A percentile compares a stretch with the other conserved stretches of the same genome.
Evolutionary conservation across 139 green algal genomes (phyloP).

Genomic region (Chlorella vulgaris): DNA sequence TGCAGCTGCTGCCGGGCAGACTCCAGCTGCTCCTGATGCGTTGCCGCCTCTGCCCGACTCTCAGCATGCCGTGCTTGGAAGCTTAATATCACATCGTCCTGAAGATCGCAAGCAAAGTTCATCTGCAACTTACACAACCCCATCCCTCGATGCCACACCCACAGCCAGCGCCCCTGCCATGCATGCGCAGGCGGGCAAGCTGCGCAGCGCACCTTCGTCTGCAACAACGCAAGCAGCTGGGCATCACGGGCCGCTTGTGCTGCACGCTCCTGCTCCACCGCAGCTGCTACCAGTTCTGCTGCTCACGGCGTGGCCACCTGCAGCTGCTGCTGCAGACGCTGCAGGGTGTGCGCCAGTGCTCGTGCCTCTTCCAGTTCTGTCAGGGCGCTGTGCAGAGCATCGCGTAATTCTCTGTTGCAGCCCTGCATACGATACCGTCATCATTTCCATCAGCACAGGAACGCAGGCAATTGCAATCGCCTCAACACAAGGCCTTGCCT

Average conservation of each 20-base stretch:
- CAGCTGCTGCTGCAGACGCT: conserved; percentile 32
- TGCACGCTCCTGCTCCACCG: conserved; percentile 46
- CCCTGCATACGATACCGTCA: too few species aligned
- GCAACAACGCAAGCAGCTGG: conserved; percentile 51
- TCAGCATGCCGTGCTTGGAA: conserved; percentile 48
- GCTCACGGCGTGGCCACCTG: conserved; percentile 10
- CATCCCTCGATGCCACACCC: too few species aligned
- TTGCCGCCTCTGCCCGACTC: conserved; percentile 14
- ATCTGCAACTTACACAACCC: too few species aligned
- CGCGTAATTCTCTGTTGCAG: conserved; percentile 37
- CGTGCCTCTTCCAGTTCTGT: conserved; percentile 29
- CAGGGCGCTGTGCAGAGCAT: conserved; percentile 28
- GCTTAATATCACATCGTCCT: conserved; percentile 43
- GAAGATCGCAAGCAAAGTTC: background rate
- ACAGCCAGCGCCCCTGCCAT: background rate
- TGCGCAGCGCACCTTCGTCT: conserved; percentile 34
- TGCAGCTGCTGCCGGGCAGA: conserved; percentile 37
- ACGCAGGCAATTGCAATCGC: too few species aligned
- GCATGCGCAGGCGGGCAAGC: background rate
- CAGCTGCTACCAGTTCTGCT: conserved; percentile 24
- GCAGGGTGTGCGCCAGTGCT: conserved; percentile 13
- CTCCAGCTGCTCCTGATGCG: conserved; percentile 22
- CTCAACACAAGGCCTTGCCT: too few species aligned
- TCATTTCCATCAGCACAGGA: too few species aligned
- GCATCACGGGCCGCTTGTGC: conserved; percentile 46